A percentile compares a stretch with the other conserved stretches of the same genome.
phyloP scores from a whole-genome alignment of 2,329 filamentous ascomycete genomes.

The Penicillium fuscoglaucum region DNA sequence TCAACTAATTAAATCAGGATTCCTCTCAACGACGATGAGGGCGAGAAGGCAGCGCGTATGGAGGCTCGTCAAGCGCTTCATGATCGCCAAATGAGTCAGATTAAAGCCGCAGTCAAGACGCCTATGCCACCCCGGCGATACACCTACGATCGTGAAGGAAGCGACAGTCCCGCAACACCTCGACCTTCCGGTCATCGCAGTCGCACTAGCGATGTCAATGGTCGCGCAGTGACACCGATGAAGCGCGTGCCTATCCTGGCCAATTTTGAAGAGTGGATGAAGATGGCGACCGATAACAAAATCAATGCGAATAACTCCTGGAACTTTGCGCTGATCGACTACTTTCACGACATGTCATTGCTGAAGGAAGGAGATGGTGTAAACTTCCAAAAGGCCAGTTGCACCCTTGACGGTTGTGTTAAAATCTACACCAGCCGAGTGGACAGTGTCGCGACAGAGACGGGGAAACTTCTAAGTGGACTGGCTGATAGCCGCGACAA shows the following conservation, averaged over 20 bases:
- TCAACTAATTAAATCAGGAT: conserved; percentile 59
- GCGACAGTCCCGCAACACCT: conserved; percentile 54
- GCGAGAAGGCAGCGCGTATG: conserved; percentile 84
- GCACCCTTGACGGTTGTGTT: conserved; percentile 94
- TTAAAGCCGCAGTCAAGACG: conserved; percentile 69
- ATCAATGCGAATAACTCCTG: conserved; percentile 98
- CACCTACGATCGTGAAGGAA: conserved; percentile 40
- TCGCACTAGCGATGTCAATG: conserved; percentile 53
- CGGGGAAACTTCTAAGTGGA: conserved; percentile 89
- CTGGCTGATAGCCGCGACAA: conserved; percentile 75
- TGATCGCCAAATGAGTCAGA: conserved; percentile 87
- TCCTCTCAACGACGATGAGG: conserved; percentile 90
- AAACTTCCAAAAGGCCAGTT: conserved; percentile 98
- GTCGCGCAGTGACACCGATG: conserved; percentile 85
- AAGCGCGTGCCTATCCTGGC: conserved; percentile 93
- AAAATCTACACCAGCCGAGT: conserved; percentile 99
- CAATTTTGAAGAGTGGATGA: conserved; percentile 99
- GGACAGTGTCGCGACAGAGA: conserved; percentile 96
- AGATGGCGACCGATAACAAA: conserved; percentile 99
- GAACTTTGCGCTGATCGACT: conserved; percentile 99
- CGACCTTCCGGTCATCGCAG: conserved; percentile 37
- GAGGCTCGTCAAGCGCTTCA: conserved; percentile 85
- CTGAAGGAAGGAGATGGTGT: conserved; percentile 94
- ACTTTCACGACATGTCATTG: conserved; percentile 98
- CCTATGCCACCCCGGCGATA: conserved; percentile 44